Percentiles rank a stretch among this genome's conserved stretches.
Evolutionary conservation across 495 filamentous ascomycete species (phyloP).

Genomic region (Bathelium albidoporum): DNA sequence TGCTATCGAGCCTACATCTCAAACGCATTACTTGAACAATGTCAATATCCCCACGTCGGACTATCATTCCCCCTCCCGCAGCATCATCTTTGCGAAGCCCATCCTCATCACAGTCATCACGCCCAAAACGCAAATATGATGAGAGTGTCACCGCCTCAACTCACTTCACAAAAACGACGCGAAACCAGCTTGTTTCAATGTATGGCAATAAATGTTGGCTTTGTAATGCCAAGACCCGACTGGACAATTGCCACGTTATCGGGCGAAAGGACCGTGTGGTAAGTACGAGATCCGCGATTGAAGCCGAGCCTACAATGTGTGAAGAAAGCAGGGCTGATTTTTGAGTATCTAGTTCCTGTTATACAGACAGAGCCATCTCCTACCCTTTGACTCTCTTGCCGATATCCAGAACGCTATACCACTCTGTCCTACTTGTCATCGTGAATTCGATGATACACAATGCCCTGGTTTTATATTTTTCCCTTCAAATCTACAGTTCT

Average conservation of each 20-base stretch:
- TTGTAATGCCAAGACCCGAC: constrained; percentile 9
- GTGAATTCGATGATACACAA: constrained; percentile 11
- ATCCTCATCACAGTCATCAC: neutral
- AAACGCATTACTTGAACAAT: too few species aligned
- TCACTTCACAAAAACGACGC: neutral
- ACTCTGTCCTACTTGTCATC: constrained; percentile 13
- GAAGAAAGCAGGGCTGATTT: neutral
- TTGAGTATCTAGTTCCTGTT: constrained; percentile 9
- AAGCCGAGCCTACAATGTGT: neutral
- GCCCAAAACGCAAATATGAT: neutral
- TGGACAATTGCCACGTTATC: constrained; percentile 13
- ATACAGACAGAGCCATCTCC: constrained; percentile 7
- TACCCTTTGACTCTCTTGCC: constrained; percentile 8
- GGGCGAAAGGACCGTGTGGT: constrained; percentile 11
- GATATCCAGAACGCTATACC: constrained; percentile 13
- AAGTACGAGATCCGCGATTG: constrained; percentile 1
- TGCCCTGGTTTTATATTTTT: constrained; percentile 14
- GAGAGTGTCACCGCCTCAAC: neutral
- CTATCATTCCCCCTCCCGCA: neutral
- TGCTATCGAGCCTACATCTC: neutral
- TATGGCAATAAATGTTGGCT: constrained; percentile 10
- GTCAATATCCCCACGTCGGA: neutral
- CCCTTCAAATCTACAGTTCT: constrained; percentile 12
- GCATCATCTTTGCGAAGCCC: neutral
- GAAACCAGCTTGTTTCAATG: neutral